Evolutionary conservation across 1,284 basidiomycete species (phyloP).

Genomic region (Thelephora terrestris): DNA sequence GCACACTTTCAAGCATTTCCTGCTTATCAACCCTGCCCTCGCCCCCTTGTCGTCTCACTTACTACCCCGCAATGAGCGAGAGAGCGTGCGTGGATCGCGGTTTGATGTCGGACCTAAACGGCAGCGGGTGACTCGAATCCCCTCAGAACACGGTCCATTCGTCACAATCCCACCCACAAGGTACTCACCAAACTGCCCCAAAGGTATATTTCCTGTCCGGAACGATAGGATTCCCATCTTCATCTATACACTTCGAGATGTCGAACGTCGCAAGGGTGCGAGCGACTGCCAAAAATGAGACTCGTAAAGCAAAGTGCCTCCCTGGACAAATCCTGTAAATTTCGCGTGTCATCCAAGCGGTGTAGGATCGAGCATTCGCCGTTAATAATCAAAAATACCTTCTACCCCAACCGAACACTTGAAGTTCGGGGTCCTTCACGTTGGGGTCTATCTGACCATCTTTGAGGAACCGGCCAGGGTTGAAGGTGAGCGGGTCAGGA

Average conservation of each 20-base stretch:
- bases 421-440: constrained; percentile 1
- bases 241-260: constrained; percentile 11
- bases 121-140: constrained; percentile 15
- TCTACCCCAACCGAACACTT: constrained; percentile 14
- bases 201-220: constrained; percentile 17
- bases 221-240: constrained; percentile 10
- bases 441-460: constrained; percentile 10
- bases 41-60: too few species aligned
- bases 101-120: constrained; percentile 19
- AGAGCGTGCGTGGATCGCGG: constrained; percentile 16
- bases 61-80: neutral
- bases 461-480: constrained; percentile 17
- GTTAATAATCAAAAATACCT: constrained; percentile 1
- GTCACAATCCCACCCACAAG: constrained; percentile 4
- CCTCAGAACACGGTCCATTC: too few species aligned
- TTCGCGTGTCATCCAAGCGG: neutral
- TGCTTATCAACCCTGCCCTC: too few species aligned
- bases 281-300: constrained; percentile 11
- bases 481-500: constrained; percentile 13
- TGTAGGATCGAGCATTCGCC: neutral
- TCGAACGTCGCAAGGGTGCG: constrained; percentile 10
- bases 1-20: too few species aligned
- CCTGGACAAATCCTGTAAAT: constrained; percentile 15
- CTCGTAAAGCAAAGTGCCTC: constrained; percentile 10
- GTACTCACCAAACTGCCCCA: constrained; percentile 28